Evolutionary conservation across 2,329 filamentous ascomycete species (phyloP), one percentile per base, ranked within the genome.

Genomic region (Achaetomium macrosporum): DNA sequence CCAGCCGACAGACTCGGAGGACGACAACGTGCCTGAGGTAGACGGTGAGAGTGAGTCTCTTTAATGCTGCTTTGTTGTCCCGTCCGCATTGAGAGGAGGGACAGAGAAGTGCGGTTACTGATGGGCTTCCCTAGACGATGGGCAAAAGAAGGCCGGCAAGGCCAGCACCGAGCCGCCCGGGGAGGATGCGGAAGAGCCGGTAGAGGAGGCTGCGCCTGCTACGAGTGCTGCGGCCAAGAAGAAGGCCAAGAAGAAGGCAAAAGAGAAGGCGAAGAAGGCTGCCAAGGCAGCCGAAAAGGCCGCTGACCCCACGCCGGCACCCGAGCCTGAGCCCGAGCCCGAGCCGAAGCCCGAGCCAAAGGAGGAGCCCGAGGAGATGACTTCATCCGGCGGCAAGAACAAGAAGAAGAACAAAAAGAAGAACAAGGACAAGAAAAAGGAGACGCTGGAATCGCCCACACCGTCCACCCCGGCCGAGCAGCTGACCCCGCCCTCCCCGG

Each of bases 1-100:
- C 48, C 64, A 70, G 47, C 57, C 63, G 10, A 64, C 67, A 37
- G 68, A 74, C 52, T 71, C 71, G 46, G 73, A 76, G n/a, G 63
- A 62, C 13, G 72, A 73, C 37, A 62, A 66, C 48, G 62, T 62
- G 54, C 55, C 49, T 31, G 60, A 59, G 15, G 55, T 55, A 53
- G 53, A 55, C 25, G 56, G 52, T 15, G 57, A 58, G 12, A 56
- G 56, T 53, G 53, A 59, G 47, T 48, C 20, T 16, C 19, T 8
- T 17, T 17, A 37, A 13, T n/a, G 35, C 35, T 59, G 31, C 35
- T 36, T 11, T 48, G 15, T 48, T 45, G 11, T 36, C 25, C 25
- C 25, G 25, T 7, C 25, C 40, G 37, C 8, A 19, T 35, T 20
- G 16, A n/a, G n/a, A 40, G 6, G 15, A 31, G 33, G 15, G 36